phyloP scores from a whole-genome alignment of 441 rosid species.

The Adansonia grandidieri region DNA sequence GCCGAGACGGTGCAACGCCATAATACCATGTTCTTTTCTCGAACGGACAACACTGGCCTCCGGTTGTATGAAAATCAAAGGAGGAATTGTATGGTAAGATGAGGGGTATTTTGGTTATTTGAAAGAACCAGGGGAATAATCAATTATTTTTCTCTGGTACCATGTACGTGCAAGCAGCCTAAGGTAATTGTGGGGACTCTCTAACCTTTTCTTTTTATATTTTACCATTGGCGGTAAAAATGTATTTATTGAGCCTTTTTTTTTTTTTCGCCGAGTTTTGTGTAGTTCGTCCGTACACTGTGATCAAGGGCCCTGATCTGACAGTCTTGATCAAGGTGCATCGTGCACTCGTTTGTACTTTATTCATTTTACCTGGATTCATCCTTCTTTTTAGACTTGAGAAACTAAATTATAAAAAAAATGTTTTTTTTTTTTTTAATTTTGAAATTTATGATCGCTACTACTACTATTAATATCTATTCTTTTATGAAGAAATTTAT shows the following conservation, averaged over 20 bases:
- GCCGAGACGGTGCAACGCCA: constrained; percentile 59
- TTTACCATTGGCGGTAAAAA: constrained; percentile 24
- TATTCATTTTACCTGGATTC: not conserved
- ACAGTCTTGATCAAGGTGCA: constrained; percentile 63
- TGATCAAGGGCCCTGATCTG: constrained; percentile 43
- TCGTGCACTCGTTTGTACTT: constrained; percentile 48
- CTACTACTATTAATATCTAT: not conserved
- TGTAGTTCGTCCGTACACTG: constrained; percentile 51
- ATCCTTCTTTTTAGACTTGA: not conserved
- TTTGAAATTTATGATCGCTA: not conserved
- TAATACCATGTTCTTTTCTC: constrained; percentile 45
- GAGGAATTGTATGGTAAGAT: not conserved
- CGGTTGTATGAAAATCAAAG: not conserved
- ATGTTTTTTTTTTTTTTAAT: not conserved
- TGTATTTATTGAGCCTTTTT: not conserved
- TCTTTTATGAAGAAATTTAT: not conserved
- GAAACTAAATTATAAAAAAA: not conserved
- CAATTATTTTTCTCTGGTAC: constrained; percentile 14
- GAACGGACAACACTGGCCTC: constrained; percentile 46
- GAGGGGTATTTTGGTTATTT: constrained; percentile 42
- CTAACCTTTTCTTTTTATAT: not conserved
- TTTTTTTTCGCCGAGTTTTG: not conserved
- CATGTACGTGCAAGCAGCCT: constrained; percentile 30
- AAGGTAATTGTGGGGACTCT: constrained; percentile 24
- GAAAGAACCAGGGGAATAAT: not conserved